Evolutionary conservation across 176 grass and related monocot species (phyloP).

Genomic region (Rhynchospora tenuis): DNA sequence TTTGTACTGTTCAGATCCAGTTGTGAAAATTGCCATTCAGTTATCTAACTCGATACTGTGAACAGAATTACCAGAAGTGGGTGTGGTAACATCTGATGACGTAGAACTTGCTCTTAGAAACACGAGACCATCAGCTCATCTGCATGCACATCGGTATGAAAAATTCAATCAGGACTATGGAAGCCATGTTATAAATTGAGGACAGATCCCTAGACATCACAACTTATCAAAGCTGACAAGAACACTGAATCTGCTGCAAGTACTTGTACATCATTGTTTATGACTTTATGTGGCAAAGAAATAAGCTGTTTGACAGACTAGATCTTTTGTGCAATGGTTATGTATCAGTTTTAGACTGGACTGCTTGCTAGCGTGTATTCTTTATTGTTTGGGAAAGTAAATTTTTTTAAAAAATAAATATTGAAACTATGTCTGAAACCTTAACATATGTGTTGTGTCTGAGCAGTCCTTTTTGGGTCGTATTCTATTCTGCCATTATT

Average conservation of each 20-base stretch:
- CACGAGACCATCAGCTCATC: slow-evolving; percentile 80
- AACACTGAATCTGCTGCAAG: background rate
- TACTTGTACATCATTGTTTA: background rate
- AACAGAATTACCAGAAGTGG: slow-evolving; percentile 85
- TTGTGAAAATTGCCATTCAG: slow-evolving; percentile 4
- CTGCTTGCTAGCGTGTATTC: background rate
- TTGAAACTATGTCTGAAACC: background rate
- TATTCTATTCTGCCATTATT: background rate
- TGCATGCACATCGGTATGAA: slow-evolving; percentile 83
- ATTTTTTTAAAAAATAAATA: background rate
- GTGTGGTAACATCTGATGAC: slow-evolving; percentile 46
- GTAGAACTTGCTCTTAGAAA: slow-evolving; percentile 72
- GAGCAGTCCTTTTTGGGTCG: background rate
- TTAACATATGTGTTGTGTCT: background rate
- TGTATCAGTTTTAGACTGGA: background rate
- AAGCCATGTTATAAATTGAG: slow-evolving; percentile 60
- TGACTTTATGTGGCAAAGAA: background rate
- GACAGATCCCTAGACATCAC: background rate
- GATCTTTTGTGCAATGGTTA: background rate
- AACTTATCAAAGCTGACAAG: background rate
- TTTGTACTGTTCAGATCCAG: background rate
- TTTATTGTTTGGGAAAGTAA: background rate
- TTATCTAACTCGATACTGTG: slow-evolving; percentile 8
- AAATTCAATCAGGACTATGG: slow-evolving; percentile 94
- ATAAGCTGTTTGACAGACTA: background rate